Conservation (phyloP, 768 basidiomycete genomes). For the Sutorius australiensis region DNA sequence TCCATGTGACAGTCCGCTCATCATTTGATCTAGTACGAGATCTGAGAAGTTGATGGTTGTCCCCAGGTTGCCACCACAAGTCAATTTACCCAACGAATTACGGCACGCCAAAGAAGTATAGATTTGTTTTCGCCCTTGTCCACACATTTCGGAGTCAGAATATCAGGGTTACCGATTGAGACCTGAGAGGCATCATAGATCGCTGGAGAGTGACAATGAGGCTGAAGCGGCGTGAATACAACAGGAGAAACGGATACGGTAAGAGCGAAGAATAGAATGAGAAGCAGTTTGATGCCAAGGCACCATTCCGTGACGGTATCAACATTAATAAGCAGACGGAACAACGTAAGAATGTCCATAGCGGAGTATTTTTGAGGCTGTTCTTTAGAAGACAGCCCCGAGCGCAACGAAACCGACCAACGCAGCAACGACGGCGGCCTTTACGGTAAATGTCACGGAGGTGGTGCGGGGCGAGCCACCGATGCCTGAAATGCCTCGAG, state of each 20-base stretch:
- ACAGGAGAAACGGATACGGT: neutral
- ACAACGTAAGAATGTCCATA: too few relatives aligned
- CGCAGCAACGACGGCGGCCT: constrained; percentile 4
- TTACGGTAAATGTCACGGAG: neutral
- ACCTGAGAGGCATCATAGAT: neutral
- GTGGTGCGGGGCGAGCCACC: constrained; percentile 10
- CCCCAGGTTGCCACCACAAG: neutral
- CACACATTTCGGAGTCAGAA: neutral
- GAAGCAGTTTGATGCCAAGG: neutral
- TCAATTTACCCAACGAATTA: neutral
- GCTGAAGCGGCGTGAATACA: too few relatives aligned
- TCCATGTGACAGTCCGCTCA: neutral
- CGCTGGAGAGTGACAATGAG: neutral
- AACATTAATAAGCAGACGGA: neutral
- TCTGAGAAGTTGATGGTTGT: constrained; percentile 27
- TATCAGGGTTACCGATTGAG: neutral
- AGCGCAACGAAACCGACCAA: constrained; percentile 5
- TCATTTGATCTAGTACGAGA: constrained; percentile 7
- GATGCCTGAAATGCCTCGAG: neutral
- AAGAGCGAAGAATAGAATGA: neutral
- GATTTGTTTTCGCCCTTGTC: neutral
- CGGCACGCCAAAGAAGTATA: neutral
- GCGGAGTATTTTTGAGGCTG: neutral
- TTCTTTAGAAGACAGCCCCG: neutral
- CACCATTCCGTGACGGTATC: neutral